These are phyloP conservation scores for Arthroderma uncinatum DNA, from an alignment of 2,329 filamentous ascomycete genomes.

Conservation along the genomic window DNA sequence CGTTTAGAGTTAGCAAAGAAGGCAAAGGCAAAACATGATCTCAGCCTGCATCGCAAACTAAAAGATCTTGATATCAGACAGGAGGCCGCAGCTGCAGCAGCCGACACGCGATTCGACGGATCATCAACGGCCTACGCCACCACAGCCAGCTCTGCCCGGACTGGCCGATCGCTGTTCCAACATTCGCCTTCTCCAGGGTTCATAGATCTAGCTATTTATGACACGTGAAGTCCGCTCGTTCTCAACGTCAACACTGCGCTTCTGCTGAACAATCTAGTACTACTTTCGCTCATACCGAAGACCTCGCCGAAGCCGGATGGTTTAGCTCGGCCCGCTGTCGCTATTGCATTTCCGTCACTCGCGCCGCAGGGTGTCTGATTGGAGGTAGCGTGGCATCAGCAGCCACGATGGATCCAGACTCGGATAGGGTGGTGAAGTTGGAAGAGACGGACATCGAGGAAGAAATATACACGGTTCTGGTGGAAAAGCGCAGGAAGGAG, in stretches of 20 bases:
- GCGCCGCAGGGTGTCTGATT: background rate
- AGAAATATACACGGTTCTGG: background rate
- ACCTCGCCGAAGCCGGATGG: background rate
- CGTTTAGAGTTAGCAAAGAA: background rate
- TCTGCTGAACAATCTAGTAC: background rate
- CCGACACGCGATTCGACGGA: background rate
- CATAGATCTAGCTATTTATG: background rate
- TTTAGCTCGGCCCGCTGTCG: background rate
- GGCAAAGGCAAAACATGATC: background rate
- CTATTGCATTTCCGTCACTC: background rate
- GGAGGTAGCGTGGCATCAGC: background rate
- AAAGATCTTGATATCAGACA: background rate
- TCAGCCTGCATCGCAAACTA: background rate
- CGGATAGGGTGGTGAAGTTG: background rate
- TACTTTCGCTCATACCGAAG: no score
- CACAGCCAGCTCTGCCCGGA: background rate
- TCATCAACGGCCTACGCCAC: background rate
- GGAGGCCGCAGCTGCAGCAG: background rate
- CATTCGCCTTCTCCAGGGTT: background rate
- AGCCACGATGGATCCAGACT: background rate
- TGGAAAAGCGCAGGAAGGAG: background rate
- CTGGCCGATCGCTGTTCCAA: background rate
- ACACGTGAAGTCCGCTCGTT: background rate
- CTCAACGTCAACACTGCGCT: background rate
- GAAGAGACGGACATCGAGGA: background rate